These are phyloP conservation scores for Nakazawaea ernobii DNA, from an alignment of 805 yeast species.

Conservation along the genomic window DNA sequence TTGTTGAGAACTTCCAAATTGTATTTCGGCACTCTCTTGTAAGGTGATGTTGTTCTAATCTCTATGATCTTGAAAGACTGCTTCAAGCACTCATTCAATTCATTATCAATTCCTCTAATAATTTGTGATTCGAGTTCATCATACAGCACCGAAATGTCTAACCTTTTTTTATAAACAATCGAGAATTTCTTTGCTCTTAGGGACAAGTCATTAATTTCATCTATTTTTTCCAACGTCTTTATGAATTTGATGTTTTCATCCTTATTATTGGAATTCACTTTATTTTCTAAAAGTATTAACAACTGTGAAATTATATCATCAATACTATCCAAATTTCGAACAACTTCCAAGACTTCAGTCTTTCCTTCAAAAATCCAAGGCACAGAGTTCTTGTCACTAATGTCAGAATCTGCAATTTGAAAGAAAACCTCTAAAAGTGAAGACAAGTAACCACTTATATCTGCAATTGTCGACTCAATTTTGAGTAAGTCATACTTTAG, in stretches of 20 bases:
- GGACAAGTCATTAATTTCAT: slow-evolving; percentile 25
- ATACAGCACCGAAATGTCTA: slow-evolving; percentile 37
- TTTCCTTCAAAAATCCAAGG: slow-evolving; percentile 29
- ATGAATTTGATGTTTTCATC: slow-evolving; percentile 9
- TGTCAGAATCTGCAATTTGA: slow-evolving; percentile 7
- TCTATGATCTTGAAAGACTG: slow-evolving; percentile 32
- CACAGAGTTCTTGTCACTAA: slow-evolving; percentile 8
- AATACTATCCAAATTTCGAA: slow-evolving; percentile 24
- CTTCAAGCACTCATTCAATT: slow-evolving; percentile 30
- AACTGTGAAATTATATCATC: slow-evolving; percentile 30
- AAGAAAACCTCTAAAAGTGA: slow-evolving; percentile 20
- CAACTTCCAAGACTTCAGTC: slow-evolving; percentile 25
- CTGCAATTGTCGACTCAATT: slow-evolving; percentile 22
- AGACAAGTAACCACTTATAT: slow-evolving; percentile 18
- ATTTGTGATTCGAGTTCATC: slow-evolving; percentile 35
- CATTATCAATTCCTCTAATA: slow-evolving; percentile 35
- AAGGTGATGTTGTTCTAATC: slow-evolving; percentile 32
- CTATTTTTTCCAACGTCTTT: slow-evolving; percentile 24
- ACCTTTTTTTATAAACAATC: slow-evolving; percentile 22
- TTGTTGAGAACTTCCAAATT: slow-evolving; percentile 28
- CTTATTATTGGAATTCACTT: slow-evolving; percentile 11
- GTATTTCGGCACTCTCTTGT: slow-evolving; percentile 31
- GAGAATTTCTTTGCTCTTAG: slow-evolving; percentile 22
- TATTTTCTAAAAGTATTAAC: slow-evolving; percentile 28
- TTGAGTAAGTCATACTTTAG: slow-evolving; percentile 12